Evolutionary conservation across 2,329 filamentous ascomycete species (phyloP), one percentile per base, ranked within the genome.

Genomic region (Colletotrichum brevisporum): DNA sequence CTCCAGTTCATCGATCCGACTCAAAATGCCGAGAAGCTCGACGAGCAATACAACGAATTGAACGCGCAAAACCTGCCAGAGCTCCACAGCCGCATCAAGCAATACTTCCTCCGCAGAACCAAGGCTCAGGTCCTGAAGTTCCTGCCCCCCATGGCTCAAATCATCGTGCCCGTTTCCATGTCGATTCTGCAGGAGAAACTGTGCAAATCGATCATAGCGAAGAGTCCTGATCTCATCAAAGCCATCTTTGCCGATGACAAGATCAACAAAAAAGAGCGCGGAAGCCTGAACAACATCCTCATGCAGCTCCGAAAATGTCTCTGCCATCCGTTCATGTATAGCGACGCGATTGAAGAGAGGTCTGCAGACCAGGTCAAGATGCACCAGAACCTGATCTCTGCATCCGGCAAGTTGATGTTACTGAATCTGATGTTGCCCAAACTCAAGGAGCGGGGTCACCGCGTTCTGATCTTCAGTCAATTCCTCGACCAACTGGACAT

Each of bases 321-420:
- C 2, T 98, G 95, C 72, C 97, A 99, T 79, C 96, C 97, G 0
- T 99, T 98, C 77, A 90, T 98, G 57, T 99, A 98, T 84, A 98
- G 91, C 75, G 86, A 89, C 48, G 91, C 92, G 24, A 96, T 99
- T 67, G 97, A 99, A 80, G 96, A 99, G 78, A 89, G 90, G 55
- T 88, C 87, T 1, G 83, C 90, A 1, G 85, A 91, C 63, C 79
- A 87, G 1, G 83, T 83, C 6, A 84, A 90, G 4, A 87, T 92
- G 50, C 90, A 95, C 76, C 89, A 90, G 27, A 97, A 97, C 75
- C 85, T 99, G 2, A 89, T 99, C 1, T 95, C 97, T 75, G 97
- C 97, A 0, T 97, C 94, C 5, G 90, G 93, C 1, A 99, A 99
- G 79, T 87, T 99, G 5, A 87, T 95, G 68, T 83, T 99, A 5